These are phyloP conservation scores for Rhododendron mucronatum DNA, from an alignment of 148 eudicot species.

Conservation along the genomic window DNA sequence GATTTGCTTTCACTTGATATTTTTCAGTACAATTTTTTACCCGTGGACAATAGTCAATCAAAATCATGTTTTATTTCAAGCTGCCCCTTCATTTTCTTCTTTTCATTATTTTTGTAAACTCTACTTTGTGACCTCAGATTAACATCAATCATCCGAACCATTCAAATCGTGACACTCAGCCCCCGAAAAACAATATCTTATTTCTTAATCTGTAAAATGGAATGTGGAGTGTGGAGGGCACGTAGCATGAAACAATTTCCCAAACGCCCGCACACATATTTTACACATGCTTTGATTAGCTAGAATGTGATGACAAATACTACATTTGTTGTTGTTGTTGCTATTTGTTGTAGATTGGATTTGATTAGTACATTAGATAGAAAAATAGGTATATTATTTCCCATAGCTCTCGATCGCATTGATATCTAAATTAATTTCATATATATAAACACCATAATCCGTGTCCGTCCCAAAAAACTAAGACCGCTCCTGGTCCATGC, in stretches of 20 bases:
- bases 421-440: too few species aligned
- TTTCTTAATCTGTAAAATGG: too few species aligned
- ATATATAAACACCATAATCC: too few species aligned
- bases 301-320: neutral
- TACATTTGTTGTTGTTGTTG: neutral
- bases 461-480: too few species aligned
- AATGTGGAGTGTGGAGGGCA: too few species aligned
- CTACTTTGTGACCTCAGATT: neutral
- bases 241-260: too few species aligned
- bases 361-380: neutral
- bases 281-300: neutral
- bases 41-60: neutral
- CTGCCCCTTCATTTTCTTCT: neutral
- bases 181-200: neutral
- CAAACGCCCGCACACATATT: neutral
- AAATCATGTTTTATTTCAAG: neutral
- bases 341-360: neutral
- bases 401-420: too few species aligned
- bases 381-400: too few species aligned
- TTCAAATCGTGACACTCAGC: neutral
- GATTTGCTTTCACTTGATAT: neutral
- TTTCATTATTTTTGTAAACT: neutral
- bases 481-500: too few species aligned
- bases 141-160: neutral
- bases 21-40: neutral